Evolutionary conservation across 1,284 basidiomycete genomes (phyloP), one percentile per base, ranked within the genome.

Genomic region (Ceratobasidium papillatum): DNA sequence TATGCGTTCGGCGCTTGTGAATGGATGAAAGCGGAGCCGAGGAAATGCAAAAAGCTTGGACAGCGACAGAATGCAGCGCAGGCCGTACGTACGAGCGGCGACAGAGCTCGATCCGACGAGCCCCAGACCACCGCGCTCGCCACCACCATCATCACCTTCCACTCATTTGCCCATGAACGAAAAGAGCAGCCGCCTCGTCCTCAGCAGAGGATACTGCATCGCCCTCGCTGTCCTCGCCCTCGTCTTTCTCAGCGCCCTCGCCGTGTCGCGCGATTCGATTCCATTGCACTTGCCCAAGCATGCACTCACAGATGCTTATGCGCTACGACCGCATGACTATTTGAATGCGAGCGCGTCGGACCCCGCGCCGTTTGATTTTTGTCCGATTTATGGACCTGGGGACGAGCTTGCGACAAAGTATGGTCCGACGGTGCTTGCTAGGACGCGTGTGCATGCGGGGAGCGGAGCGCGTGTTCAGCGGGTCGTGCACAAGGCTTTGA

Each of bases 311-410:
- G 43, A 59, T n/a, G 59, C 64, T 22, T 32, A 71, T 62, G 52
- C 72, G 38, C 79, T 85, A 51, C 79, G 81, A 1, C 81, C 84
- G 7, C 78, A 80, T 68, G 82, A 85, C 77, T 84, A 84, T 77
- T 79, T 85, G 56, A 85, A 85, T 78, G 82, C 80, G 43, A 83
- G 82, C 17, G 75, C 71, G 79, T 84, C 80, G 14, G 87, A 90
- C 63, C 85, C 87, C 7, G 90, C 89, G 75, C 95, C 96, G 0
- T 98, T 98, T 82, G 85, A 87, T 0, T 98, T 98, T 82, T 98
- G 96, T 81, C 95, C 96, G 0, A 87, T 90, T 1, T 94, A 93
- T 81, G 94, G 94, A 1, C 90, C 92, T 19, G 89, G 89, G 1
- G 96, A 98, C 81, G 86, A 87, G 58, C 84, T 98, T 54, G 93